phyloP scores from a whole-genome alignment of 345 rosid genomes.

The Diplotaxis tenuifolia region DNA sequence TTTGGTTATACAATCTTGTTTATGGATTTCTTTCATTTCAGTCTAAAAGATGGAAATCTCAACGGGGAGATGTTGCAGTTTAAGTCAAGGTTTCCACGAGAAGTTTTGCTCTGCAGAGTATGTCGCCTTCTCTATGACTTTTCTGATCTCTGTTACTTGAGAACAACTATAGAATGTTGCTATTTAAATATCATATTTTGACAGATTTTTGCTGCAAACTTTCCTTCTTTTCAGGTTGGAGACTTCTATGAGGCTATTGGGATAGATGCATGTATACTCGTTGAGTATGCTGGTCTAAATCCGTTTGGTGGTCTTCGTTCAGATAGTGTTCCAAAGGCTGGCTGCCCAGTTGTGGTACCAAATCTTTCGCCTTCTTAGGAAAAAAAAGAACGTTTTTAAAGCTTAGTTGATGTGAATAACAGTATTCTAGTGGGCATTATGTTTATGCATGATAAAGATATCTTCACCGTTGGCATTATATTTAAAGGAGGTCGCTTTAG shows the following conservation, averaged over 20 bases:
- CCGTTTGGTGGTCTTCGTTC: slow-evolving; percentile 92
- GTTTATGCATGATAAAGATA: not conserved
- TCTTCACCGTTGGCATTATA: not conserved
- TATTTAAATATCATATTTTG: not conserved
- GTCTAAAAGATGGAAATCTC: slow-evolving; percentile 87
- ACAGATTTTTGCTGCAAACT: not conserved
- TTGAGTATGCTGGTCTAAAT: slow-evolving; percentile 94
- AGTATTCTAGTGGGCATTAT: not conserved
- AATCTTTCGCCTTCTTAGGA: not conserved
- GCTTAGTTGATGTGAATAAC: slow-evolving; percentile 5
- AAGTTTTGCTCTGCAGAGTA: slow-evolving; percentile 96
- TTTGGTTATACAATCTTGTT: not conserved
- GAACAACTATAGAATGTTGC: not conserved
- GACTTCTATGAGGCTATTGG: slow-evolving; percentile 96
- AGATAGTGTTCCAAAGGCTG: slow-evolving; percentile 90
- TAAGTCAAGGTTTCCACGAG: slow-evolving; percentile 90
- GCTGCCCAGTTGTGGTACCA: slow-evolving; percentile 90
- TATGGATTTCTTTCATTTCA: slow-evolving; percentile 40
- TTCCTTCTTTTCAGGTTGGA: slow-evolving; percentile 60
- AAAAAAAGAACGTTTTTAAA: too few relatives aligned
- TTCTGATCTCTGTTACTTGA: not conserved
- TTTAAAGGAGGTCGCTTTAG: not conserved
- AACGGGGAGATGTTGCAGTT: slow-evolving; percentile 92
- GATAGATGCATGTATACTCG: slow-evolving; percentile 93
- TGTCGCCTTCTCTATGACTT: slow-evolving; percentile 25